Base-by-base conservation (phyloP, 306 rosid genomes). In the Quercus agrifolia region DNA sequence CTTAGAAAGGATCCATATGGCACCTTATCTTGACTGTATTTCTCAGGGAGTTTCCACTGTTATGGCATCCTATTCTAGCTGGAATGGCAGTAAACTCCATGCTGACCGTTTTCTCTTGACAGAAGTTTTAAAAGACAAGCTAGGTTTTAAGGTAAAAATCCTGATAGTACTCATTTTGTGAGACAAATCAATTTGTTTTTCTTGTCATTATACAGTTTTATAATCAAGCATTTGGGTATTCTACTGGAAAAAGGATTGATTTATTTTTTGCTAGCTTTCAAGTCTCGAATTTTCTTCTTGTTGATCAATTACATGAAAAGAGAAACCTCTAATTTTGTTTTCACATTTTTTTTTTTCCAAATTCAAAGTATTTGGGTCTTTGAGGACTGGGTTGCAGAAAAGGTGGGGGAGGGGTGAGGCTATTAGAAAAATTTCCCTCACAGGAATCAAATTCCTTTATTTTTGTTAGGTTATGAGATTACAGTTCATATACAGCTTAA, bases 51-150 rank as follows among this genome's bases (percentile, higher is more conserved):
- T 94, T 90, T 92, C 90, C 74, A 91, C 97, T 77, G 63, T 94
- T 74, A 94, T 94, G 99, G 93, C 94, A 57, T 89, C 97, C 20
- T 91, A 85, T 84, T 87, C 97, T 61, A 87, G 97, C 86, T 94
- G 99, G 97, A 94, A 92, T 66, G 99, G 91, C 64, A 62, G 85
- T 63, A 61, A 82, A 77, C 82, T 94, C 56, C 97, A 92, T 82
- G 88, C 80, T 6, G 79, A 94, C 59, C 92, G 4, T 73, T 90
- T 82, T 87, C 97, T 92, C 73, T 74, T 94, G 44, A 91, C 97
- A 38, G 86, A 94, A 76, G 41, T 91, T 77, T 88, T 94, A 78
- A 94, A 94, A 86, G 81, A 86, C 51, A 90, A 87, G 88, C 89
- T 94, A 17, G 97, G 93, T 64, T 92, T 94, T 74, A 88, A 91